These are phyloP conservation scores for Clonostachys byssicola DNA, from an alignment of 2,329 filamentous ascomycete species.

Conservation along the genomic window DNA sequence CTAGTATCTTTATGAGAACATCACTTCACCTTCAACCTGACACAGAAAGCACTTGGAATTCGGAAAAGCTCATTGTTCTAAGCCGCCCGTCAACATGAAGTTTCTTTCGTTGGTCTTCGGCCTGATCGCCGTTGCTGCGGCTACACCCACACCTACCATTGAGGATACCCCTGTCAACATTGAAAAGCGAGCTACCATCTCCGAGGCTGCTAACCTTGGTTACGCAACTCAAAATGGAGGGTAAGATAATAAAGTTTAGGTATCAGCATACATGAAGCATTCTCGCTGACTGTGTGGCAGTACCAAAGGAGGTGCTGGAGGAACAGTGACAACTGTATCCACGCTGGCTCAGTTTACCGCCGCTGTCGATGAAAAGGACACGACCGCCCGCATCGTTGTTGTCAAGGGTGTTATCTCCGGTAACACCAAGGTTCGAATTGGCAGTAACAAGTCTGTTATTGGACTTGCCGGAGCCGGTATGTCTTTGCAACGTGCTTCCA, in stretches of 20 bases:
- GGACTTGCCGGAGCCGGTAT: slow-evolving; percentile 21
- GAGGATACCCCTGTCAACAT: slow-evolving; percentile 6
- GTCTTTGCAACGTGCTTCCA: neutral
- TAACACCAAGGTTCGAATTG: slow-evolving; percentile 19
- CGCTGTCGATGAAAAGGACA: slow-evolving; percentile 14
- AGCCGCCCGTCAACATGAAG: neutral
- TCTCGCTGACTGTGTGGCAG: neutral
- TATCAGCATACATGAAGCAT: neutral
- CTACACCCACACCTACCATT: slow-evolving; percentile 4
- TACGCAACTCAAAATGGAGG: slow-evolving; percentile 26
- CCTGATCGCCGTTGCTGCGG: neutral
- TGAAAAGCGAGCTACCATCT: neutral
- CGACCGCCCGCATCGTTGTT: slow-evolving; percentile 21
- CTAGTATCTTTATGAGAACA: no score
- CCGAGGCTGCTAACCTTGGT: slow-evolving; percentile 31
- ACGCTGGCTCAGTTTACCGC: slow-evolving; percentile 14
- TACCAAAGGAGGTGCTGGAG: slow-evolving; percentile 19
- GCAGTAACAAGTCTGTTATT: slow-evolving; percentile 37
- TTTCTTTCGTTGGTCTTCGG: neutral
- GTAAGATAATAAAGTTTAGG: neutral
- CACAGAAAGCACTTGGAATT: no score
- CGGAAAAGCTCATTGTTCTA: no score
- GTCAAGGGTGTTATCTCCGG: slow-evolving; percentile 19
- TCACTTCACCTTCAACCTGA: no score
- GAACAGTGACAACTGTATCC: slow-evolving; percentile 16